Base-by-base conservation (phyloP, 495 filamentous ascomycete species). In the Podospora appendiculata region DNA sequence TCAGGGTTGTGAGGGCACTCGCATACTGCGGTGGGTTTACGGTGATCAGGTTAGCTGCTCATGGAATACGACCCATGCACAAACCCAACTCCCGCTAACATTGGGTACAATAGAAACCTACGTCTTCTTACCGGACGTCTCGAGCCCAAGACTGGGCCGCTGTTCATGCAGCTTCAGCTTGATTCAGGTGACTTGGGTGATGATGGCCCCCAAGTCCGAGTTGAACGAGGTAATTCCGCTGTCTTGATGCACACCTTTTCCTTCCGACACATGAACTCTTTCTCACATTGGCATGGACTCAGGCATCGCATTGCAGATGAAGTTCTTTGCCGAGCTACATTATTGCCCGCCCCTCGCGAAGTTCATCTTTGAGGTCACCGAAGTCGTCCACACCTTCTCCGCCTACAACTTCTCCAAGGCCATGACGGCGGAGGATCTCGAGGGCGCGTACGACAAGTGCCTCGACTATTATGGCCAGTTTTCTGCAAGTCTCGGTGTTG, bases 291-390 rank as follows among this genome's bases (percentile, higher is more conserved):
- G 41, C 14, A 17, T 17, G 1, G 4, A 43, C 16, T 5, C 18
- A 65, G 63, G 63, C 6, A 59, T 65, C 1, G 48, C 56, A 2
- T 25, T 65, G 12, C 60, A 65, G 41, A 51, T 55, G 43, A 53
- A 57, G 10, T 63, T 65, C 45, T 63, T 61, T 25, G 42, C 46
- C 6, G 51, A 65, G 34, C 45, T 65, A 8, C 48, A 55, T 14
- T 50, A 57, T 45, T 63, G 60, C 39, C 53, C 55, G 6, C 54
- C 58, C 0, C 32, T 61, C 8, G 18, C 54, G 8, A 48, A 58
- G 2, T 63, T 65, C 40, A 39, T 63, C 6, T 65, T 63, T 40
- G 54, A 59, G 42, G 54, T 63, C 13, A 65, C 60, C 0, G 60
- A 63, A 36, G 52, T 50, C 5, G 56, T 55, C 0, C 63, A 65